A percentile compares a stretch with the other conserved stretches of the same genome.
Evolutionary conservation across 345 rosid species (phyloP).

Genomic region (Nephelium lappaceum): DNA sequence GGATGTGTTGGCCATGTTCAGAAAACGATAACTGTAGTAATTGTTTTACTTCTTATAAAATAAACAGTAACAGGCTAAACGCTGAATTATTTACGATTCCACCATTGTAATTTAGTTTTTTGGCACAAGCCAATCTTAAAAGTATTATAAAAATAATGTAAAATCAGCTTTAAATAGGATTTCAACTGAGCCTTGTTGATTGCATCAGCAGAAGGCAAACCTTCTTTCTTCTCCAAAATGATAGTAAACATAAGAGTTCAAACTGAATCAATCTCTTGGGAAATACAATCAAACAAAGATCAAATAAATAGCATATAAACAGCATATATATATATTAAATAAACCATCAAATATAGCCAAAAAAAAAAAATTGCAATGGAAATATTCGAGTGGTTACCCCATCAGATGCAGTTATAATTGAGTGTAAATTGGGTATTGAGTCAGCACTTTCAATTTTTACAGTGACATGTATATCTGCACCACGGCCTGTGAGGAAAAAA

Average conservation of each 20-base stretch:
- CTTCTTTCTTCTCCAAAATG: not conserved
- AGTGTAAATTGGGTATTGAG: constrained; percentile 90
- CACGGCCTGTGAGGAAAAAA: constrained; percentile 51
- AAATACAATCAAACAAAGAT: not conserved
- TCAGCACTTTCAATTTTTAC: constrained; percentile 98
- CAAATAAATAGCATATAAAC: not conserved
- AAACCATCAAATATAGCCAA: constrained; percentile 13
- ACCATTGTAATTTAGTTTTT: not conserved
- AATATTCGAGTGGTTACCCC: constrained; percentile 63
- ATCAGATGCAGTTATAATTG: constrained; percentile 97
- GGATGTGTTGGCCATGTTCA: not conserved
- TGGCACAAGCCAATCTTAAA: not conserved
- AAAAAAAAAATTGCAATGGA: constrained; percentile 21
- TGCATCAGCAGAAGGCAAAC: not conserved
- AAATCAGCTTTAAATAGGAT: not conserved
- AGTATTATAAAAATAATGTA: not conserved
- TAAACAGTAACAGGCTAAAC: not conserved
- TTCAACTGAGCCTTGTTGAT: not conserved
- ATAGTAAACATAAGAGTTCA: not conserved
- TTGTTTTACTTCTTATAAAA: not conserved
- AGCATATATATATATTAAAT: not conserved
- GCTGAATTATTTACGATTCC: not conserved
- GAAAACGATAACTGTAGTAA: not conserved
- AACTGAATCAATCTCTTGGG: not conserved
- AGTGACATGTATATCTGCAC: constrained; percentile 86